Percentiles rank a stretch among this genome's conserved stretches.
phyloP scores from a whole-genome alignment of 176 grass and related monocot genomes.

The Chrysopogon serrulatus region DNA sequence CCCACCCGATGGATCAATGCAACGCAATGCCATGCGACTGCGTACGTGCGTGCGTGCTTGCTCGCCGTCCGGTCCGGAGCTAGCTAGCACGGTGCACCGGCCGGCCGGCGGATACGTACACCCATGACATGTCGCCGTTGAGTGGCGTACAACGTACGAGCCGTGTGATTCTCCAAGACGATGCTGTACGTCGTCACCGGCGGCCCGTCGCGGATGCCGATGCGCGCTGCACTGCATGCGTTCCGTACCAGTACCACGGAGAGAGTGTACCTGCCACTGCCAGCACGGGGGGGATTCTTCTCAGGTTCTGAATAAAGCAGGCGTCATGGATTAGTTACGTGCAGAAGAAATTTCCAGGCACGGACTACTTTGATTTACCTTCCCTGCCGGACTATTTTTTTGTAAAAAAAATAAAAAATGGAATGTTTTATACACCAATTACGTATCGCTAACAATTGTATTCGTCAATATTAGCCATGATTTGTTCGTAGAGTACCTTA shows the following conservation, averaged over 20 bases:
- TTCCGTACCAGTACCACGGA: neutral
- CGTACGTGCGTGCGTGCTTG: neutral
- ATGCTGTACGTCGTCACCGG: slow-evolving; percentile 5
- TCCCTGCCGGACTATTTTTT: too few relatives aligned
- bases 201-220: neutral
- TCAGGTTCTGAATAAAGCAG: too few relatives aligned
- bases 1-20: neutral
- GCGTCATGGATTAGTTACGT: too few relatives aligned
- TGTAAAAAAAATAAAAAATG: too few relatives aligned
- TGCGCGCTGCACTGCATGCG: neutral
- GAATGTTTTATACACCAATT: too few relatives aligned
- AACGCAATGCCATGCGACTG: neutral
- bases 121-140: slow-evolving; percentile 6
- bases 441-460: too few relatives aligned
- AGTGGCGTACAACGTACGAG: neutral
- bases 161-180: slow-evolving; percentile 21
- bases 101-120: neutral
- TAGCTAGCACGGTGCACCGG: neutral
- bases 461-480: too few relatives aligned
- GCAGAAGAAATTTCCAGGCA: too few relatives aligned
- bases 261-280: too few relatives aligned
- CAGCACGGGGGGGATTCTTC: neutral
- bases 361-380: too few relatives aligned
- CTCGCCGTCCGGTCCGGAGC: neutral
- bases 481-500: too few relatives aligned